These are phyloP conservation scores for Thecaphora thlaspeos DNA, from an alignment of 1,284 basidiomycete genomes.

Conservation along the genomic window DNA sequence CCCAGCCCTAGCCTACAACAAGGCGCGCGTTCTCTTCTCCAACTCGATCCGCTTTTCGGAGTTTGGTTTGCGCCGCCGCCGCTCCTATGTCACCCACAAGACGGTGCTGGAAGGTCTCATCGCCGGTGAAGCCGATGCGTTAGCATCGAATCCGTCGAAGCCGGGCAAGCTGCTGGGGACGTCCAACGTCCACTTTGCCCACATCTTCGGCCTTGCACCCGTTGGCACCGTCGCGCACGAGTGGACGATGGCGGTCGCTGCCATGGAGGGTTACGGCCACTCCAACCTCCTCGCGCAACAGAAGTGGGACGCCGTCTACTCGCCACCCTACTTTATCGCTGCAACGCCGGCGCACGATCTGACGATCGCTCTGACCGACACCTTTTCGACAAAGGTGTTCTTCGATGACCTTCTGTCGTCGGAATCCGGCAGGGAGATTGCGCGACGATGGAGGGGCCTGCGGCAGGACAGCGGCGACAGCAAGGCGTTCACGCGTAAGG, in stretches of 20 bases:
- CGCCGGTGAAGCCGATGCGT: constrained; percentile 61
- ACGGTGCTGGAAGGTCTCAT: constrained; percentile 72
- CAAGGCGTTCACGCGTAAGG: constrained; percentile 40
- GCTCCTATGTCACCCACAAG: constrained; percentile 78
- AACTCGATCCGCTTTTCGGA: constrained; percentile 79
- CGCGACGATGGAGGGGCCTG: constrained; percentile 48
- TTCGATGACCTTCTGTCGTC: constrained; percentile 47
- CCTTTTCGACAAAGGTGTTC: constrained; percentile 53
- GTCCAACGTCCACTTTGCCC: constrained; percentile 51
- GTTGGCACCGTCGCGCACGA: constrained; percentile 56
- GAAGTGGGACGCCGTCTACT: constrained; percentile 53
- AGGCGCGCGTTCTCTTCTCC: constrained; percentile 70
- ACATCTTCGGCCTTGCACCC: constrained; percentile 38
- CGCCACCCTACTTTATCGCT: constrained; percentile 48
- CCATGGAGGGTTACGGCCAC: constrained; percentile 43
- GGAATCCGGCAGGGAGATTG: constrained; percentile 41
- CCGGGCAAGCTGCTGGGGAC: constrained; percentile 67
- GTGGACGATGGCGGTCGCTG: constrained; percentile 57
- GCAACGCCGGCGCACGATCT: constrained; percentile 46
- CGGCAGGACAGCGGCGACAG: constrained; percentile 54
- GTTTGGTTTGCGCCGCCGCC: constrained; percentile 85
- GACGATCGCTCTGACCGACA: constrained; percentile 56
- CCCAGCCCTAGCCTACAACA: constrained; percentile 57
- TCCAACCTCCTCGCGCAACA: constrained; percentile 45
- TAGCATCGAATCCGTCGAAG: neutral